Percentiles rank a stretch among this genome's conserved stretches.
Conservation (phyloP, 257 asterid genomes). For the Solanum sejunctum region DNA sequence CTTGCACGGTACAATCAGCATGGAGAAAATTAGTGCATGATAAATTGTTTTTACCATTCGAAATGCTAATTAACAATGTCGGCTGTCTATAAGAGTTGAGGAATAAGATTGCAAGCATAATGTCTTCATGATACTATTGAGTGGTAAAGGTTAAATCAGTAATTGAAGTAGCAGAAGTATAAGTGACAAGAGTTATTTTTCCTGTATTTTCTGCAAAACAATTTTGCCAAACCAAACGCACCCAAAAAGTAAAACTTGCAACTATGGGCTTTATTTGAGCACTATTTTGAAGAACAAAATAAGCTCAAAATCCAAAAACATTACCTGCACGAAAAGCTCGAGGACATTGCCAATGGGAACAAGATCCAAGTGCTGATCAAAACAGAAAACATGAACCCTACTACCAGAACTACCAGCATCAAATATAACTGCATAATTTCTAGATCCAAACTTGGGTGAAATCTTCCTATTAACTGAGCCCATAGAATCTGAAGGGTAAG, state of each 20-base stretch:
- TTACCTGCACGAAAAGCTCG: conserved; percentile 11
- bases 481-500: conserved; percentile 4
- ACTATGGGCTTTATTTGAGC: neutral
- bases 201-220: neutral
- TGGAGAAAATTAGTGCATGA: neutral
- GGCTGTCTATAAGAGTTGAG: neutral
- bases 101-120: neutral
- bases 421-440: conserved; percentile 20
- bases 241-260: neutral
- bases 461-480: conserved; percentile 20
- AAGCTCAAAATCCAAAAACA: neutral
- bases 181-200: neutral
- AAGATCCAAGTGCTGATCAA: conserved; percentile 9
- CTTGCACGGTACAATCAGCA: neutral
- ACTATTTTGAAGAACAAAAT: neutral
- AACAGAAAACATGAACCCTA: conserved; percentile 28
- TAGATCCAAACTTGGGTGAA: conserved; percentile 13
- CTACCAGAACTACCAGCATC: conserved; percentile 34
- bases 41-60: neutral
- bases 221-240: neutral
- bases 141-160: neutral
- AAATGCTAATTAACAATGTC: neutral
- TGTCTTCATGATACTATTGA: neutral
- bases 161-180: neutral
- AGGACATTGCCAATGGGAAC: conserved; percentile 15